phyloP scores from a whole-genome alignment of 1,284 basidiomycete genomes.

The Moniliella sp. region DNA sequence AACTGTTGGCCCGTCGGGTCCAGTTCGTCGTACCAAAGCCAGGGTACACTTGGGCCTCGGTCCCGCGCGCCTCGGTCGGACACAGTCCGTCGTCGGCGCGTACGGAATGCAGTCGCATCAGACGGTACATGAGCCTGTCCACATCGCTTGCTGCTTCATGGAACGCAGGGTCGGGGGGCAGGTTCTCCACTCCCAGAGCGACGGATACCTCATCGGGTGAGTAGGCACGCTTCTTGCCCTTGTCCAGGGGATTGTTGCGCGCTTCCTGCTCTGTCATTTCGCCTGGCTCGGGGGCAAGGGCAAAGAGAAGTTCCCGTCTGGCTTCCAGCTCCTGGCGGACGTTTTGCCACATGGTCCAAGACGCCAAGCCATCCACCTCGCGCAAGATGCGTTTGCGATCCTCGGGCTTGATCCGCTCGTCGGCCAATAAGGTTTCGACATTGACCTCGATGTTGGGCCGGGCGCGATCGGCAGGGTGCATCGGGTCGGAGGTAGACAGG shows the following conservation, averaged over 20 bases:
- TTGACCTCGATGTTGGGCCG: slow-evolving; percentile 3
- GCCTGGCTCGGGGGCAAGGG: slow-evolving; percentile 9
- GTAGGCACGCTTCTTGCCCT: no score
- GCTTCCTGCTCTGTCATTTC: slow-evolving; percentile 10
- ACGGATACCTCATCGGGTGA: no score
- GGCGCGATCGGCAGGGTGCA: slow-evolving; percentile 1
- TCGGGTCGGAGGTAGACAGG: slow-evolving; percentile 3
- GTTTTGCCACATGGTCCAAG: slow-evolving; percentile 25
- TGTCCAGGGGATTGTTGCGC: no score
- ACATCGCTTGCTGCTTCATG: slow-evolving; percentile 11
- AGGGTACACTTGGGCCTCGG: slow-evolving; percentile 18
- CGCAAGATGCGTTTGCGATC: slow-evolving; percentile 19
- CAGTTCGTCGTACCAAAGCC: slow-evolving; percentile 19
- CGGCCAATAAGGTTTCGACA: slow-evolving; percentile 9
- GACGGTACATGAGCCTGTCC: slow-evolving; percentile 16
- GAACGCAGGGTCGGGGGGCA: slow-evolving; percentile 10
- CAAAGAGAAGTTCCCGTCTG: slow-evolving; percentile 21
- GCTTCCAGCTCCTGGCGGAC: slow-evolving; percentile 29
- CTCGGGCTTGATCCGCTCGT: slow-evolving; percentile 14
- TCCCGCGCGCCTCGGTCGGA: slow-evolving; percentile 17
- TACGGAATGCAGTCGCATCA: slow-evolving; percentile 14
- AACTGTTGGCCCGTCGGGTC: slow-evolving; percentile 20
- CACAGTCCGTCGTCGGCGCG: slow-evolving; percentile 15
- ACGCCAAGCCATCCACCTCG: slow-evolving; percentile 17
- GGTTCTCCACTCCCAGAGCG: slow-evolving; percentile 8